Conservation (phyloP, 306 rosid genomes). For the Casuarina cunninghamiana region DNA sequence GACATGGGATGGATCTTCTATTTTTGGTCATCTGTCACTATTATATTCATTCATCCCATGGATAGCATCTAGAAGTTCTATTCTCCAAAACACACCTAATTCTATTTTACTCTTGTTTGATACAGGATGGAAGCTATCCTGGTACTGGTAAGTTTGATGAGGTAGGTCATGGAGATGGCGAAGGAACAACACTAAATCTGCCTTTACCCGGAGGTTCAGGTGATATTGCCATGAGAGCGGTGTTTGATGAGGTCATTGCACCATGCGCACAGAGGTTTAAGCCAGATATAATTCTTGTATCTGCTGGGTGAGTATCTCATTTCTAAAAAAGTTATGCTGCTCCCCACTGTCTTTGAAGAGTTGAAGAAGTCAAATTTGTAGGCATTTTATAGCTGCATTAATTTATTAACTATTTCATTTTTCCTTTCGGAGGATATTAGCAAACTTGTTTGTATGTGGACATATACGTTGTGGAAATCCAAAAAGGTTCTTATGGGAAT, state of each 20-base stretch:
- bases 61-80: neutral
- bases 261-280: constrained; percentile 88
- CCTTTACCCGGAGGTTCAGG: constrained; percentile 98
- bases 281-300: constrained; percentile 92
- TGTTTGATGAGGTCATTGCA: constrained; percentile 81
- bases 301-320: constrained; percentile 83
- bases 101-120: constrained; percentile 1
- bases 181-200: constrained; percentile 87
- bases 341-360: neutral
- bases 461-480: neutral
- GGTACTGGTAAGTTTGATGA: constrained; percentile 90
- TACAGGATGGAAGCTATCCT: constrained; percentile 92
- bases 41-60: neutral
- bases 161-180: constrained; percentile 78
- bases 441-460: neutral
- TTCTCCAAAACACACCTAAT: neutral
- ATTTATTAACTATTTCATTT: neutral
- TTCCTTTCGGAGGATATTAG: neutral
- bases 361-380: neutral
- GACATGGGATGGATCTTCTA: neutral
- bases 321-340: constrained; percentile 4
- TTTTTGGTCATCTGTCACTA: neutral
- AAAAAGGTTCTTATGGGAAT: neutral
- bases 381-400: neutral
- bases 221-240: constrained; percentile 67